Conservation (phyloP, 2,329 filamentous ascomycete species). For the Nigrospora oryzae region DNA sequence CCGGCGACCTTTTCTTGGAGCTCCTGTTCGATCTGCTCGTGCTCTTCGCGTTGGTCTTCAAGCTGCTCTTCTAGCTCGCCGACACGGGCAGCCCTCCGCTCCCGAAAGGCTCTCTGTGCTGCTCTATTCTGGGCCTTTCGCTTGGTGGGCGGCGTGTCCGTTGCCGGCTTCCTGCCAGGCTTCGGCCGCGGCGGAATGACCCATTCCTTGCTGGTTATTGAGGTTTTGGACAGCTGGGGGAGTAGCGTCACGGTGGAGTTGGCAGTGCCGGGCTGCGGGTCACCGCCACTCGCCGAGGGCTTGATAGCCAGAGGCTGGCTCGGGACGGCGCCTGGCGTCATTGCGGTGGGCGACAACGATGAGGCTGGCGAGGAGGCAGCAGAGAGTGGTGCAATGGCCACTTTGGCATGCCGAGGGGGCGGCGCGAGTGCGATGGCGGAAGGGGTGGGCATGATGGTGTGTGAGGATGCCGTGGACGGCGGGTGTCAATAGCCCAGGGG, state of each 20-base stretch:
- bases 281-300: conserved; percentile 9
- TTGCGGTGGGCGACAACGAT: conserved; percentile 17
- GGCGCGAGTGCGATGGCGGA: conserved; percentile 9
- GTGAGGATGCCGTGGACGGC: no score
- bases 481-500: no score
- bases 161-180: conserved; percentile 88
- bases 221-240: conserved; percentile 37
- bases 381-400: conserved; percentile 18
- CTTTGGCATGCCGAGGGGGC: conserved; percentile 14
- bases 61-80: conserved; percentile 64
- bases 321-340: conserved; percentile 14
- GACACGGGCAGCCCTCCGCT: conserved; percentile 77
- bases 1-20: conserved; percentile 46
- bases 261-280: conserved; percentile 35
- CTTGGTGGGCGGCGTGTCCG: conserved; percentile 86
- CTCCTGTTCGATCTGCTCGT: conserved; percentile 49
- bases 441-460: conserved; percentile 13
- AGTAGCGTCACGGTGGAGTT: conserved; percentile 31
- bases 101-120: conserved; percentile 83
- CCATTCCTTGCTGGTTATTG: conserved; percentile 78
- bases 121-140: conserved; percentile 91
- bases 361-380: conserved; percentile 17
- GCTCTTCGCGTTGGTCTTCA: conserved; percentile 48
- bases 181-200: conserved; percentile 76
- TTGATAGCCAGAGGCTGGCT: conserved; percentile 18